phyloP scores from a whole-genome alignment of 305 asterid species.

The Fraxinus velutina region DNA sequence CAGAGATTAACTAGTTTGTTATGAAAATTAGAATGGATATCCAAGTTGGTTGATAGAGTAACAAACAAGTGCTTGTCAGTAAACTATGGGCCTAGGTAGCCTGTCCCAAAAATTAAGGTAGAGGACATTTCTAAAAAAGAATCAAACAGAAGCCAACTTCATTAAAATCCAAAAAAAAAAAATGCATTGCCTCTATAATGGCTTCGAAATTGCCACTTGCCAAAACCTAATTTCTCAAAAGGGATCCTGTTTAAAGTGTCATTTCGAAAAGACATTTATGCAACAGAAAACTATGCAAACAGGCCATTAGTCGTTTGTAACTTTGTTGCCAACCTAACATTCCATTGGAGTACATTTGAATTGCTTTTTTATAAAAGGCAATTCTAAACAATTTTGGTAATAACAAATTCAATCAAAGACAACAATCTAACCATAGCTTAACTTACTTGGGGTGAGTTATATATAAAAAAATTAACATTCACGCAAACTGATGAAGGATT shows the following conservation, averaged over 20 bases:
- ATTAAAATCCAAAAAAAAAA: neutral
- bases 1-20: neutral
- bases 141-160: neutral
- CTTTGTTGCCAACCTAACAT: neutral
- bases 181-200: neutral
- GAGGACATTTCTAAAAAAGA: neutral
- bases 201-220: neutral
- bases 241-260: neutral
- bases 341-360: neutral
- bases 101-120: neutral
- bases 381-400: neutral
- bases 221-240: neutral
- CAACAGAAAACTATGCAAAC: neutral
- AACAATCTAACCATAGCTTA: neutral
- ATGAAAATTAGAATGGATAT: neutral
- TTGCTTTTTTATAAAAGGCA: neutral
- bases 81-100: neutral
- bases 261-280: neutral
- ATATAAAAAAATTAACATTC: neutral
- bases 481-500: neutral
- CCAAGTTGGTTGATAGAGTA: neutral
- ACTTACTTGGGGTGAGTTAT: neutral
- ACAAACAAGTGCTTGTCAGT: neutral
- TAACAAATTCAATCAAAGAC: neutral
- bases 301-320: neutral